A percentile compares a stretch with the other conserved stretches of the same genome.
These are phyloP conservation scores for Trametes polyzona DNA, from an alignment of 1,284 basidiomycete species.

Conservation along the genomic window DNA sequence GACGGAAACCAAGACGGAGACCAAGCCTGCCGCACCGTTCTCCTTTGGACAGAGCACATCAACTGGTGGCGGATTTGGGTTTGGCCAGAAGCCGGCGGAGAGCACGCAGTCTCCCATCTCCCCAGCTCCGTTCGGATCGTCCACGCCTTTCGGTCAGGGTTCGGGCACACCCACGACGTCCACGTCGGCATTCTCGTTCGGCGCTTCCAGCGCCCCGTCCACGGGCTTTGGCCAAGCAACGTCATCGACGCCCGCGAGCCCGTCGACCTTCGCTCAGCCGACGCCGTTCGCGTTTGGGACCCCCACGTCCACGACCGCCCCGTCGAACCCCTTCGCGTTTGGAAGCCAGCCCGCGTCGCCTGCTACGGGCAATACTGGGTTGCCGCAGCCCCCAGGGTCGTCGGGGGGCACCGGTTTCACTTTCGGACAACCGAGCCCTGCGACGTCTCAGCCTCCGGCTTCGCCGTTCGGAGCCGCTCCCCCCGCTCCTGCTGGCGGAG, in stretches of 20 bases:
- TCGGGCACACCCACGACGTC: slow-evolving; percentile 23
- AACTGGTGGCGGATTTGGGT: slow-evolving; percentile 26
- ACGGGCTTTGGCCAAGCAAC: slow-evolving; percentile 35
- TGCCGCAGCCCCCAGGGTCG: slow-evolving; percentile 34
- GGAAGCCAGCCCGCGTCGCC: slow-evolving; percentile 41
- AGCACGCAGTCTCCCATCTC: slow-evolving; percentile 25
- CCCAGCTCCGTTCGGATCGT: slow-evolving; percentile 25
- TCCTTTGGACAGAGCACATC: slow-evolving; percentile 22
- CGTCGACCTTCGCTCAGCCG: slow-evolving; percentile 34
- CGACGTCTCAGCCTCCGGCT: slow-evolving; percentile 24
- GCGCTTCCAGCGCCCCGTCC: slow-evolving; percentile 19
- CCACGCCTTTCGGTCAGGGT: slow-evolving; percentile 26
- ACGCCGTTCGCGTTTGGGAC: slow-evolving; percentile 32
- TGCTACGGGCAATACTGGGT: slow-evolving; percentile 33
- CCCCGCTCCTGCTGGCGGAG: slow-evolving; percentile 24
- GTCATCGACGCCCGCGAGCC: slow-evolving; percentile 33
- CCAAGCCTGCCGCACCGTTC: slow-evolving; percentile 28
- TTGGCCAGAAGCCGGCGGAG: slow-evolving; percentile 32
- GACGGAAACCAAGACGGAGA: slow-evolving; percentile 26
- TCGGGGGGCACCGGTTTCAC: slow-evolving; percentile 28
- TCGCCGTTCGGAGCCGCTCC: slow-evolving; percentile 34
- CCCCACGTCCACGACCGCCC: slow-evolving; percentile 32
- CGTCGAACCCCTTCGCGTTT: slow-evolving; percentile 37
- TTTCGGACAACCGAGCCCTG: slow-evolving; percentile 32
- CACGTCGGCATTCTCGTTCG: slow-evolving; percentile 30